Evolutionary conservation across 441 rosid species (phyloP).

Genomic region (Jatropha podagrica): DNA sequence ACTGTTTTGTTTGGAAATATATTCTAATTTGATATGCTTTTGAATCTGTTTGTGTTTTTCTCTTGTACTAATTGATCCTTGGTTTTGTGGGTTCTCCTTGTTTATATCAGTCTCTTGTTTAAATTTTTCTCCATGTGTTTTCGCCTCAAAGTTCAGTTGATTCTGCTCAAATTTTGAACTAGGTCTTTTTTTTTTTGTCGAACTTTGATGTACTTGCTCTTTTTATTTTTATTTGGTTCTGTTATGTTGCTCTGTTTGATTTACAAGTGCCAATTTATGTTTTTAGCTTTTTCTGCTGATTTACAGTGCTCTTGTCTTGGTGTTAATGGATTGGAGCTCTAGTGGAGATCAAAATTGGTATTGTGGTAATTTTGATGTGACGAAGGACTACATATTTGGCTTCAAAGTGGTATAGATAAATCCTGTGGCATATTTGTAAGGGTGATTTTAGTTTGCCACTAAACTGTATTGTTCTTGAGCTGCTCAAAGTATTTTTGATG

Average conservation of each 20-base stretch:
- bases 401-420: slow-evolving; percentile 30
- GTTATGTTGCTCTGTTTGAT: slow-evolving; percentile 15
- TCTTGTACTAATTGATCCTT: slow-evolving; percentile 17
- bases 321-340: slow-evolving; percentile 56
- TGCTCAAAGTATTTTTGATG: slow-evolving; percentile 13
- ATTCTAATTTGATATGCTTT: slow-evolving; percentile 19
- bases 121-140: background rate
- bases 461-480: slow-evolving; percentile 11
- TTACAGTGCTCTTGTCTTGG: slow-evolving; percentile 38
- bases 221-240: slow-evolving; percentile 3
- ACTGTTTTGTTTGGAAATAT: background rate
- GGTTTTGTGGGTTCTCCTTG: slow-evolving; percentile 25
- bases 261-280: slow-evolving; percentile 19
- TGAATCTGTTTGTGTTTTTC: background rate
- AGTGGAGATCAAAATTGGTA: slow-evolving; percentile 41
- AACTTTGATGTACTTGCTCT: background rate
- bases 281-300: slow-evolving; percentile 9
- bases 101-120: slow-evolving; percentile 5
- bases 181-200: slow-evolving; percentile 13
- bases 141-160: background rate
- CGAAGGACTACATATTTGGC: slow-evolving; percentile 31
- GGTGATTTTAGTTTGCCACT: slow-evolving; percentile 7
- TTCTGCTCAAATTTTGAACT: slow-evolving; percentile 10
- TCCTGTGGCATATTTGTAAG: slow-evolving; percentile 15
- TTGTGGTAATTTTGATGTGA: slow-evolving; percentile 33